Evolutionary conservation across 208 protist genomes (phyloP).

Genomic region (Trypanosomatidae sp.): DNA sequence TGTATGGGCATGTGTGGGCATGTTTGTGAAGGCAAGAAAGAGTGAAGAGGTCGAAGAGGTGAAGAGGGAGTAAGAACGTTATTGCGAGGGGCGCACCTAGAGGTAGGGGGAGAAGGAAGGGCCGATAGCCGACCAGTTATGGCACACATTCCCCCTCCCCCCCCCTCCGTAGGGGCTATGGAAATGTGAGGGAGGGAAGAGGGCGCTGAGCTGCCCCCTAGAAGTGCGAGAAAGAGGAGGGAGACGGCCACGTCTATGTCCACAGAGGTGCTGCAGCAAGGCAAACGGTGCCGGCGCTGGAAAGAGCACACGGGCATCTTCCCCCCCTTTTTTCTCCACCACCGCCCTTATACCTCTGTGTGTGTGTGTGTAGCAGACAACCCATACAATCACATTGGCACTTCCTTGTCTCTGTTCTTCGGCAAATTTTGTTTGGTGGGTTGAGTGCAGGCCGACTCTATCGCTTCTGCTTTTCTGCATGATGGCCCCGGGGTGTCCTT

Average conservation of each 20-base stretch:
- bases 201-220: not conserved
- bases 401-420: not conserved
- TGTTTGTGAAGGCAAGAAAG: not conserved
- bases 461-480: not conserved
- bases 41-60: not conserved
- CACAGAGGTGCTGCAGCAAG: not conserved
- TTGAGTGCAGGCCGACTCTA: not conserved
- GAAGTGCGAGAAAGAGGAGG: not conserved
- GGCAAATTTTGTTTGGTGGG: not conserved
- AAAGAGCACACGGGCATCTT: not conserved
- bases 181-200: not conserved
- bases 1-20: not conserved
- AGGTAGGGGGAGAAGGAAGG: not conserved
- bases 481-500: not conserved
- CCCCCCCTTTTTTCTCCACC: not conserved
- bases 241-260: not conserved
- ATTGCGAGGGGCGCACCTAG: not conserved
- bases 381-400: not conserved
- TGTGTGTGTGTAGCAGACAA: not conserved
- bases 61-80: not conserved
- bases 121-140: not conserved
- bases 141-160: not conserved
- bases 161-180: not conserved
- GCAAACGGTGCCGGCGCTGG: not conserved
- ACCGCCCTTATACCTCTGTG: not conserved